Base-by-base conservation (phyloP, 768 basidiomycete species). In the Hirschioporus abietinus region DNA sequence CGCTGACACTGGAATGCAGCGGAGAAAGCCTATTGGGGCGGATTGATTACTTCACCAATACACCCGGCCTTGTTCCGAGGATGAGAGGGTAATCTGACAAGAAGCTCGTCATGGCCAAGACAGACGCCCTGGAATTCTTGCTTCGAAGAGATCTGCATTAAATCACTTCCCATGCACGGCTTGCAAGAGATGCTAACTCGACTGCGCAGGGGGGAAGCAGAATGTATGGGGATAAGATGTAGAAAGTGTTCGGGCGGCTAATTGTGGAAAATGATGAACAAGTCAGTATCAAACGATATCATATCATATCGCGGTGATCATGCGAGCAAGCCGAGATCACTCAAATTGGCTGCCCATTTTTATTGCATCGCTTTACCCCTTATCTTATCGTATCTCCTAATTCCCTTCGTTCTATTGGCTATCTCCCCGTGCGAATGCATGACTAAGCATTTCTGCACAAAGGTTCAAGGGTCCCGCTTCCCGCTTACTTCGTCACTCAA, bases 251-350 rank as follows among this genome's bases (percentile, higher is more conserved):
- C 12, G 42, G 12, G 42, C 42, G 42, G 42, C 20, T 52, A 52
- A 52, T 6, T 52, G 42, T 10, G 42, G 42, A 52, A 52, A 52
- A 52, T 52, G 42, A 52, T 52, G 42, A 52, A 52, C 42, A 52
- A 52, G 12, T 52, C 3, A 52, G 20, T 52, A 52, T 52, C 42
- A 52, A 52, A 52, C 42, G 42, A 52, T 52, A 52, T 52, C 42
- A 52, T 52, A 52, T 52, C 42, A 52, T 52, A 52, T 52, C 42
- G 42, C 42, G 42, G 42, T 52, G 42, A 52, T 52, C 42, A 52
- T 52, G 42, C 42, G 42, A 52, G 42, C 42, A 52, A 52, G 42
- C 42, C 42, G 42, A 52, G 42, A 52, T 52, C 42, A 52, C 20
- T 52, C 42, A 52, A 52, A 52, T 52, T 52, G 42, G 15, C 20